These are phyloP conservation scores for Taphrina flavorubra DNA, from an alignment of 1,139 yeast species.

Conservation along the genomic window DNA sequence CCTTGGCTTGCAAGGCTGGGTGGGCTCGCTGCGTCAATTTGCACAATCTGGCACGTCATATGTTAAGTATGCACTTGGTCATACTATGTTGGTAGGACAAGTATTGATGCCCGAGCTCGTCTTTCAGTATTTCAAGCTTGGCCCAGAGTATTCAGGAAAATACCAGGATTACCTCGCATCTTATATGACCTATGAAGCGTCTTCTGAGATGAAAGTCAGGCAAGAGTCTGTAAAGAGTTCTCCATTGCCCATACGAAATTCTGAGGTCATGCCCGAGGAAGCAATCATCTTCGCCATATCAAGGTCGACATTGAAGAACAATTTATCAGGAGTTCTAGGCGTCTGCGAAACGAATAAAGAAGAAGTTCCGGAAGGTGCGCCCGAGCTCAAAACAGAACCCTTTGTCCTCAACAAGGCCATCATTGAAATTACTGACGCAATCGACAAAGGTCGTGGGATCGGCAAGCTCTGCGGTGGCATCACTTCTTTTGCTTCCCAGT, in stretches of 20 bases:
- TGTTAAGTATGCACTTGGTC: constrained; percentile 14
- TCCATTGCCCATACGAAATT: constrained; percentile 1
- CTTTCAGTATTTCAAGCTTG: constrained; percentile 51
- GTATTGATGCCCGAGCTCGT: constrained; percentile 17
- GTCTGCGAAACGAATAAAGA: neutral
- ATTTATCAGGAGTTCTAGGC: neutral
- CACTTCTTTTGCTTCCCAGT: constrained; percentile 40
- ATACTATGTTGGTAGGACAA: constrained; percentile 10
- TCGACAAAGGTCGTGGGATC: constrained; percentile 42
- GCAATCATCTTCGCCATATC: constrained; percentile 42
- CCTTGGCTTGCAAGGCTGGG: constrained; percentile 45
- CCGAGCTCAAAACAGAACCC: neutral
- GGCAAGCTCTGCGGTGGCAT: constrained; percentile 48
- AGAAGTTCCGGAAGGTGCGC: no score
- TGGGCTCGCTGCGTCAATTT: constrained; percentile 47
- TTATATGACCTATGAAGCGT: constrained; percentile 52
- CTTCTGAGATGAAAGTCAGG: constrained; percentile 51
- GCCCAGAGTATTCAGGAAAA: constrained; percentile 54
- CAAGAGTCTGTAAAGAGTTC: constrained; percentile 40
- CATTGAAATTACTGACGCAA: constrained; percentile 45
- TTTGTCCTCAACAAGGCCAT: constrained; percentile 45
- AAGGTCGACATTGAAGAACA: neutral
- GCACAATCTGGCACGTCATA: neutral
- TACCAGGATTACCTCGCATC: constrained; percentile 53
- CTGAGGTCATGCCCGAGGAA: constrained; percentile 34